Evolutionary conservation across 2,329 filamentous ascomycete genomes (phyloP).

Genomic region (Pestalotiopsis sp.): DNA sequence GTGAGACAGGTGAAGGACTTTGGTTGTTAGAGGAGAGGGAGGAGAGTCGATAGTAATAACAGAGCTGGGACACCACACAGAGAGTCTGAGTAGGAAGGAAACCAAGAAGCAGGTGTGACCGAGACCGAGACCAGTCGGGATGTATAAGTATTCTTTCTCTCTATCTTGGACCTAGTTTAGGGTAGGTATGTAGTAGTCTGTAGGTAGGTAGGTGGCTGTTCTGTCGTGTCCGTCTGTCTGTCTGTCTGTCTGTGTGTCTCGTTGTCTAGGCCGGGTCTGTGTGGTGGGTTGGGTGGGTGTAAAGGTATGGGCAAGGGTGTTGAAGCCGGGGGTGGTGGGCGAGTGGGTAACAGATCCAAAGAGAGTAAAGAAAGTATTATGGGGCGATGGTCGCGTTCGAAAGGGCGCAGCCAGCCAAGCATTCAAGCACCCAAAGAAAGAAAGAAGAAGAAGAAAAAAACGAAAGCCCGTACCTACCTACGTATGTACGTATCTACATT

Average conservation of each 20-base stretch:
- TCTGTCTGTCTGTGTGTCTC: too few relatives aligned
- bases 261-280: too few relatives aligned
- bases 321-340: neutral
- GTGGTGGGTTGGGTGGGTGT: too few relatives aligned
- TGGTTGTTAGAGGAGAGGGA: neutral
- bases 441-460: neutral
- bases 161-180: too few relatives aligned
- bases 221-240: too few relatives aligned
- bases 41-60: neutral
- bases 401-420: slow-evolving; percentile 1
- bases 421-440: too few relatives aligned
- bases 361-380: slow-evolving; percentile 4
- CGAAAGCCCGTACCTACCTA: neutral
- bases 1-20: slow-evolving; percentile 1
- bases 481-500: neutral
- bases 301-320: too few relatives aligned
- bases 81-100: slow-evolving; percentile 21
- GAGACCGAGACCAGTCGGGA: slow-evolving; percentile 21
- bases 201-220: neutral
- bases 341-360: slow-evolving; percentile 7
- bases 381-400: slow-evolving; percentile 12
- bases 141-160: slow-evolving; percentile 20
- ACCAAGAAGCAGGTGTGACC: slow-evolving; percentile 10
- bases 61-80: slow-evolving; percentile 21
- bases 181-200: slow-evolving; percentile 6